phyloP scores from a whole-genome alignment of 164 flowering plant species.

The Platanus orientalis region DNA sequence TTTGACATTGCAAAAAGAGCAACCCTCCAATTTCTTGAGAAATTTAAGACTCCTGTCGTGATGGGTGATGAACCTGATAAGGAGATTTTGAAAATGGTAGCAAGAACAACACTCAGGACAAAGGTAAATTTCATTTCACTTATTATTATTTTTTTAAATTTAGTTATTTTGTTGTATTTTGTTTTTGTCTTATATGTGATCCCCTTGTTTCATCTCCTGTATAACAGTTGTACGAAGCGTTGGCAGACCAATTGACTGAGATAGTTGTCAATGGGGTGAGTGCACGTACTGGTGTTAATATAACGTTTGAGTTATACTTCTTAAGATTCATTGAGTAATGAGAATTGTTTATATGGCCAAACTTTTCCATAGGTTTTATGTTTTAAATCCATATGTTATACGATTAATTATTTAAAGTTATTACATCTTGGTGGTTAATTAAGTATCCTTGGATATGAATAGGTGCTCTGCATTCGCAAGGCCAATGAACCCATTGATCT shows the following conservation, averaged over 20 bases:
- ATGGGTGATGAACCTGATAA: conserved; percentile 91
- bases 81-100: conserved; percentile 94
- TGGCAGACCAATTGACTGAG: conserved; percentile 98
- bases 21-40: conserved; percentile 88
- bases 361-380: background rate
- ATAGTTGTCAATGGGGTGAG: conserved; percentile 87
- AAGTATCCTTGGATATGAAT: conserved; percentile 5
- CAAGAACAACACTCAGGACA: conserved; percentile 93
- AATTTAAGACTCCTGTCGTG: conserved; percentile 87
- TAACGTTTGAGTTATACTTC: background rate
- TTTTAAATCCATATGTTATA: too few species aligned
- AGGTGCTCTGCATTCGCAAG: conserved; percentile 96
- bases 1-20: conserved; percentile 98
- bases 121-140: conserved; percentile 46
- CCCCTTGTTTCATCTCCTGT: conserved; percentile 4
- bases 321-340: background rate
- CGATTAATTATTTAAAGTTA: too few species aligned
- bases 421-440: background rate
- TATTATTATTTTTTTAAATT: background rate
- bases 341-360: background rate
- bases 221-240: conserved; percentile 83
- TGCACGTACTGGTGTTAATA: conserved; percentile 3
- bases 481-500: conserved; percentile 87
- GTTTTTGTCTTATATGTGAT: conserved; percentile 4
- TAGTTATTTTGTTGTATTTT: background rate